Base-by-base conservation (phyloP, 495 filamentous ascomycete species). In the Astrothelium subdiscretum region DNA sequence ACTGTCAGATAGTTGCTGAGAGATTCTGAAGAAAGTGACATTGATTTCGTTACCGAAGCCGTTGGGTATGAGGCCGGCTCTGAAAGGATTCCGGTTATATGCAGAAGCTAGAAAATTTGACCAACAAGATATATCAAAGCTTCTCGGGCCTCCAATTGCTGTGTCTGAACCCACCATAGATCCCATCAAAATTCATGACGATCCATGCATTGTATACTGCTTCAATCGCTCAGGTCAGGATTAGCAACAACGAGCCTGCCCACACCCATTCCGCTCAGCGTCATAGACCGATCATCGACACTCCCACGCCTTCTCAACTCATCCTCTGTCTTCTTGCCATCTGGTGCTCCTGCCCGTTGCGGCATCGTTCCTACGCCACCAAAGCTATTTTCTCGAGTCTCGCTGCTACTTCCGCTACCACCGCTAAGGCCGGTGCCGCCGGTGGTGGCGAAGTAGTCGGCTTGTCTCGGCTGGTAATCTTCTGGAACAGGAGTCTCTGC, bases 241-340 rank as follows among this genome's bases (percentile, higher is more conserved):
- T 98, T 98, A 22, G 95, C 95, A 69, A 98, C 92, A 67, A 90
- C 97, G 61, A 98, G 76, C 60, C 91, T 83, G 22, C 86, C 89
- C 2, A 80, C 71, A 22, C 85, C 88, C 48, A 54, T 54, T 44
- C 87, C 84, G 32, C 89, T 91, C 85, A 96, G 91, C 3, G 85
- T 86, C 63, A 81, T 85, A 26, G 89, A 89, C 69, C 89, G 81
- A 73, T 97, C 94, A 72, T 98, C 95, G 58, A 98, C 91, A 72
- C 94, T 97, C 11, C 92, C 94, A 66, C 90, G 80, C 62, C 92
- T 84, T 69, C 83, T 80, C 38, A 95, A 75, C 38, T 95, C 91
- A 12, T 91, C 90, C 1, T 82, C 78, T 61, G 80, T 87, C 72
- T 86, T 87, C 38, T 81, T 72, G 80, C 59, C 84, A 76, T 2